Evolutionary conservation across 208 protist species (phyloP), one percentile per base, ranked within the genome.

Genomic region (Leishmania guyanensis): DNA sequence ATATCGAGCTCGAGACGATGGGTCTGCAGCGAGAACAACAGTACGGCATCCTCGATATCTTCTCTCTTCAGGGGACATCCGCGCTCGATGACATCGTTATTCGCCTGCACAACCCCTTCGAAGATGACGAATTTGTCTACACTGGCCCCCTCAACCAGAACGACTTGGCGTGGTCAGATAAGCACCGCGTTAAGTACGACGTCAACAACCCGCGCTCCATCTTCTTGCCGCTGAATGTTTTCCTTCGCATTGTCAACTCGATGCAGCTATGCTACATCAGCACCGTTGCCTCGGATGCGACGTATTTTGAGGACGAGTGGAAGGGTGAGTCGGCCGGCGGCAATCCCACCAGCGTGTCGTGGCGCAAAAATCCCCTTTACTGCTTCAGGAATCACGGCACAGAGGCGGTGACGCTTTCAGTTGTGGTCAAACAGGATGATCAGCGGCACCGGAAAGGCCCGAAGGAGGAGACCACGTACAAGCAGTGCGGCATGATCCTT

Each of bases 361-460:
- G 90, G 88, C 89, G 93, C 29, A 92, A 92, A 75, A 97, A 97
- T 79, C 93, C 93, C 0, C 85, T 97, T 22, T 97, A 93, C 80
- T 77, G 91, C 68, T 85, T 97, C 39, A 66, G 86, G 53, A 97
- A 97, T 84, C 87, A 90, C 75, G 77, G 80, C 80, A 88, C 68
- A 71, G 29, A 86, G 83, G 70, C 78, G 46, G 79, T 81, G 53
- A 83, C 88, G 72, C 73, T 95, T 5, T 70, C 88, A 0, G 82
- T 89, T 33, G 89, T 94, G 81, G 78, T 95, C n/a, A 83, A 90
- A 60, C 93, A 96, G 77, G 77, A 86, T 9, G 93, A 96, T 58
- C 89, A 96, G 85, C 84, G 93, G n/a, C 88, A 89, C 54, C 26
- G 81, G 51, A 84, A 86, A 54, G 83, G 84, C 68, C 85, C 84